phyloP scores from a whole-genome alignment of 306 rosid species.

The Citrullus colocynthis region DNA sequence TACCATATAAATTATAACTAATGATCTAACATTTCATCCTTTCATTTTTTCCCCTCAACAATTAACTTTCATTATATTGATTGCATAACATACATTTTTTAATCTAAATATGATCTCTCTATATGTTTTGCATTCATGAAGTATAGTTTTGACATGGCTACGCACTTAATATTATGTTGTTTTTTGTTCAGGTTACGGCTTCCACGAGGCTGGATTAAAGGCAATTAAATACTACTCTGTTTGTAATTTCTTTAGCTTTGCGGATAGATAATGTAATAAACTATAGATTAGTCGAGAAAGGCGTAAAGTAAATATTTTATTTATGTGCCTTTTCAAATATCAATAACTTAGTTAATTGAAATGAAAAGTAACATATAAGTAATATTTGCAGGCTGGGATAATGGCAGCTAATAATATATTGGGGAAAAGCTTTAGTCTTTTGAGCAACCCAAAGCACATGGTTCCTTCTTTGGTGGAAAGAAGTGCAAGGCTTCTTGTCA shows the following conservation, averaged over 20 bases:
- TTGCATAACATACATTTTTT: too few relatives aligned
- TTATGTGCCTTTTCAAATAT: neutral
- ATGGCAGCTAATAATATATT: constrained; percentile 55
- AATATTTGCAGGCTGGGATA: constrained; percentile 64
- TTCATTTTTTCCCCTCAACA: too few relatives aligned
- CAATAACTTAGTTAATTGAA: neutral
- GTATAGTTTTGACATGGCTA: neutral
- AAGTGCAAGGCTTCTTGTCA: constrained; percentile 61
- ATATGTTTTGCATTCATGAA: too few relatives aligned
- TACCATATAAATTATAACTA: too few relatives aligned
- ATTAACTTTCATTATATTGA: too few relatives aligned
- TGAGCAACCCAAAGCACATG: constrained; percentile 74
- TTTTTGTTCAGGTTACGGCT: constrained; percentile 65
- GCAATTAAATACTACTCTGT: constrained; percentile 3
- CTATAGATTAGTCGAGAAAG: too few relatives aligned
- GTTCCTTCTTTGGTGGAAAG: constrained; percentile 63
- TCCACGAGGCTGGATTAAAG: constrained; percentile 95
- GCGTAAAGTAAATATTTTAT: neutral
- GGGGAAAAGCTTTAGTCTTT: constrained; percentile 35
- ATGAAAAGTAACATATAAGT: neutral
- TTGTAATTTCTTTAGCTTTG: too few relatives aligned
- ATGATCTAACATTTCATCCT: too few relatives aligned
- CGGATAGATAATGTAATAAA: too few relatives aligned
- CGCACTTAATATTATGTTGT: neutral
- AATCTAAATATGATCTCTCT: too few relatives aligned